A percentile compares a stretch with the other conserved stretches of the same genome.
These are phyloP conservation scores for Eucalyptus tenuipes DNA, from an alignment of 345 rosid genomes.

Conservation along the genomic window DNA sequence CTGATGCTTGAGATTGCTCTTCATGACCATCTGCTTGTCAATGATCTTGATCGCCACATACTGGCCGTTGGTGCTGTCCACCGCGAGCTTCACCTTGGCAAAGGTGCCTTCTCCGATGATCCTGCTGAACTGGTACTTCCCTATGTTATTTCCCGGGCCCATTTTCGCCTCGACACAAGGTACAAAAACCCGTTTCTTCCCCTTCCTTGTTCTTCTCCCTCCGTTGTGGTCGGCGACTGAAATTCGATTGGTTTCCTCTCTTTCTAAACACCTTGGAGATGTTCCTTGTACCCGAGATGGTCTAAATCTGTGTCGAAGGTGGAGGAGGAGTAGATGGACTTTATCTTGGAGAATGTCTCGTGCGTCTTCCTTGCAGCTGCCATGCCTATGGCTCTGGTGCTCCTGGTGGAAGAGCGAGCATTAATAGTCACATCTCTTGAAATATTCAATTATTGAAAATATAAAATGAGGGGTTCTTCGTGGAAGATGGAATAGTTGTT, in stretches of 20 bases:
- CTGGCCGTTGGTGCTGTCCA: slow-evolving; percentile 43
- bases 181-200: neutral
- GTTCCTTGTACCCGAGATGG: neutral
- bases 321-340: neutral
- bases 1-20: slow-evolving; percentile 64
- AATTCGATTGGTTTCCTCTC: neutral
- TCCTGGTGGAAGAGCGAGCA: neutral
- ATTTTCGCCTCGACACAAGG: neutral
- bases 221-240: neutral
- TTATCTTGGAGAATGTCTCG: neutral
- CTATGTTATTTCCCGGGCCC: slow-evolving; percentile 45
- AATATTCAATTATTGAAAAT: neutral
- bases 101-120: slow-evolving; percentile 83
- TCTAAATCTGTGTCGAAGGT: neutral
- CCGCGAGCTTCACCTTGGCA: slow-evolving; percentile 83
- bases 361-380: neutral
- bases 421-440: neutral
- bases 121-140: slow-evolving; percentile 58
- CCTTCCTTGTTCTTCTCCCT: neutral
- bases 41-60: slow-evolving; percentile 75
- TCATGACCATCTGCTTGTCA: slow-evolving; percentile 57
- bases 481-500: neutral
- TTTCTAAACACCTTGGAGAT: slow-evolving; percentile 1
- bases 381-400: neutral
- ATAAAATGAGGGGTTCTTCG: neutral